These are phyloP conservation scores for Claviceps quebecensis DNA, from an alignment of 2,329 filamentous ascomycete genomes.

Conservation along the genomic window DNA sequence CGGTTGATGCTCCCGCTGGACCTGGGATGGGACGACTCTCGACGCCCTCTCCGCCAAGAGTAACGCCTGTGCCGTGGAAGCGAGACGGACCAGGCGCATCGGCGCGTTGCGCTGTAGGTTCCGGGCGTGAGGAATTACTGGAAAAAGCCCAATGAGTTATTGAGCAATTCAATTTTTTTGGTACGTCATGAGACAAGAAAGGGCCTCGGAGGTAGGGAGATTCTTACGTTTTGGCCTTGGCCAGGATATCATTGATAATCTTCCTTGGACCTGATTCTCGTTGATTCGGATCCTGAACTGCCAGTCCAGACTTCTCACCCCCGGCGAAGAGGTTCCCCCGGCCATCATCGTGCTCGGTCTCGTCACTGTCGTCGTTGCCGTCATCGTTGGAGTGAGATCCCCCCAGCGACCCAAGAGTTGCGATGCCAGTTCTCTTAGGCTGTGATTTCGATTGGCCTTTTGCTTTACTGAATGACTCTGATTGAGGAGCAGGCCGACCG, in stretches of 20 bases:
- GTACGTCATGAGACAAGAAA: background rate
- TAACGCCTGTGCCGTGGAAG: conserved; percentile 61
- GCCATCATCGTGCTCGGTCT: conserved; percentile 42
- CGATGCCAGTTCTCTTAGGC: conserved; percentile 45
- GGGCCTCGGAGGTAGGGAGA: background rate
- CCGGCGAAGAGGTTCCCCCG: conserved; percentile 64
- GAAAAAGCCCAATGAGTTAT: conserved; percentile 3
- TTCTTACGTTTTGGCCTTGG: conserved; percentile 46
- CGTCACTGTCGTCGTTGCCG: conserved; percentile 42
- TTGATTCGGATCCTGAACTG: conserved; percentile 45
- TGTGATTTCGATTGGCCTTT: conserved; percentile 22
- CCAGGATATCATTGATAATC: conserved; percentile 49
- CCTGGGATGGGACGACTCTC: conserved; percentile 57
- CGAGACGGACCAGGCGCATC: conserved; percentile 34
- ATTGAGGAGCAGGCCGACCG: conserved; percentile 40
- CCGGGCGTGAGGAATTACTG: conserved; percentile 48
- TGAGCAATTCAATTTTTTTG: background rate
- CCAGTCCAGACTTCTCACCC: conserved; percentile 67
- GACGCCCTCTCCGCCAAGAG: conserved; percentile 63
- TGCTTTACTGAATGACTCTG: conserved; percentile 17
- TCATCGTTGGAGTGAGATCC: conserved; percentile 34
- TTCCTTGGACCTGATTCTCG: conserved; percentile 34
- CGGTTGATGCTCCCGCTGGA: conserved; percentile 24
- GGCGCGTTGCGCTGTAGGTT: conserved; percentile 30
- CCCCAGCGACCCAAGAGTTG: conserved; percentile 42